Evolutionary conservation across 2,329 filamentous ascomycete species (phyloP).

Genomic region (Cryoendolithus antarcticus): DNA sequence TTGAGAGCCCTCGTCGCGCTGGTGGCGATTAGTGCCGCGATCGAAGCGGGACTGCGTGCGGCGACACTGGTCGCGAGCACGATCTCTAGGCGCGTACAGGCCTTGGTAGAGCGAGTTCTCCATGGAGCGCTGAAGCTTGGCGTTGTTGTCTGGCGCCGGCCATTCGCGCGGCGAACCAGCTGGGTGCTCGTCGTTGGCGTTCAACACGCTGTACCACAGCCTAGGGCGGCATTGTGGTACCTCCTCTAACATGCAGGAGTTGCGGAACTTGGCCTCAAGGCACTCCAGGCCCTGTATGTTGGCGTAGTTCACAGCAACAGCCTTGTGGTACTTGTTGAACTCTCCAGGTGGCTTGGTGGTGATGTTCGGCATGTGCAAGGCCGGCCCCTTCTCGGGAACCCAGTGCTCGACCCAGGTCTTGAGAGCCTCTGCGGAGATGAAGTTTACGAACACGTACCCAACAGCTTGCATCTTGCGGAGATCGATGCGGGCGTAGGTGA

Average conservation of each 20-base stretch:
- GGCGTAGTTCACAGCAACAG: slow-evolving; percentile 88
- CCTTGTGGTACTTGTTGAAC: slow-evolving; percentile 51
- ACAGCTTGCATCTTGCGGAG: slow-evolving; percentile 49
- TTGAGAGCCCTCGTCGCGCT: slow-evolving; percentile 16
- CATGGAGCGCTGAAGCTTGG: slow-evolving; percentile 76
- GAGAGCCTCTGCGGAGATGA: slow-evolving; percentile 65
- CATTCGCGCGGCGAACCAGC: slow-evolving; percentile 64
- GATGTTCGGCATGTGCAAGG: slow-evolving; percentile 36
- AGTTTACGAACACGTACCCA: slow-evolving; percentile 96
- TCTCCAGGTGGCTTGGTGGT: slow-evolving; percentile 25
- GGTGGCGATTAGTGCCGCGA: slow-evolving; percentile 50
- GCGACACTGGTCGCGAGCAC: slow-evolving; percentile 41
- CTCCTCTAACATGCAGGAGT: slow-evolving; percentile 92
- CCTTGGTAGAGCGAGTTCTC: slow-evolving; percentile 80
- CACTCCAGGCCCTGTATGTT: slow-evolving; percentile 90
- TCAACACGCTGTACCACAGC: slow-evolving; percentile 46
- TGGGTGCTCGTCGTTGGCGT: slow-evolving; percentile 31
- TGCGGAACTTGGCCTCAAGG: slow-evolving; percentile 87
- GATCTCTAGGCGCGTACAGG: slow-evolving; percentile 62
- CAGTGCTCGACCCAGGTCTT: slow-evolving; percentile 51
- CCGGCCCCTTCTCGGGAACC: slow-evolving; percentile 45
- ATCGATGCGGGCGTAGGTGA: slow-evolving; percentile 83
- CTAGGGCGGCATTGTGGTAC: slow-evolving; percentile 71
- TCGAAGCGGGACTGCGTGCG: slow-evolving; percentile 68
- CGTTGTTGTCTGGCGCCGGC: slow-evolving; percentile 67